A percentile compares a stretch with the other conserved stretches of the same genome.
Evolutionary conservation across 169 alveolate genomes (phyloP).

Genomic region (Plasmodium chabaudi): DNA sequence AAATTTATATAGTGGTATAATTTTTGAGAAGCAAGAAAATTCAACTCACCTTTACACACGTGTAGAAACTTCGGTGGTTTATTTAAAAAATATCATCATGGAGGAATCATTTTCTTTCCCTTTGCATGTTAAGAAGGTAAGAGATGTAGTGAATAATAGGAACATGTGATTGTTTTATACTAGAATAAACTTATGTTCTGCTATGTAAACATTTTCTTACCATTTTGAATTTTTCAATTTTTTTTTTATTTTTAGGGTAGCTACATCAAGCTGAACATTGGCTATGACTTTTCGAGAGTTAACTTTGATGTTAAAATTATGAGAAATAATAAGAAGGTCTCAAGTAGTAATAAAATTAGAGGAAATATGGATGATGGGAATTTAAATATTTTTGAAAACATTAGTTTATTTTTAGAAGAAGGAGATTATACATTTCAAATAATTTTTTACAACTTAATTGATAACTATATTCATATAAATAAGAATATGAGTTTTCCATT

Average conservation of each 20-base stretch:
- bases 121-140: constrained; percentile 26
- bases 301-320: constrained; percentile 23
- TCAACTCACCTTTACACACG: not conserved
- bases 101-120: constrained; percentile 37
- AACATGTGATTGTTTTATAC: not conserved
- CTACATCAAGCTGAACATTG: constrained; percentile 32
- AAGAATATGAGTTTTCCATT: constrained; percentile 23
- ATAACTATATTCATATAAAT: constrained; percentile 10
- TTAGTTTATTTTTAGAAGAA: constrained; percentile 48
- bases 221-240: not conserved
- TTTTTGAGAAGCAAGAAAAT: constrained; percentile 17
- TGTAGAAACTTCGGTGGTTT: constrained; percentile 8
- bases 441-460: constrained; percentile 5
- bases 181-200: not conserved
- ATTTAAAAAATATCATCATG: constrained; percentile 9
- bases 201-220: not conserved
- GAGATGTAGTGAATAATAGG: not conserved
- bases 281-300: constrained; percentile 25
- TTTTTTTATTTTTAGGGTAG: constrained; percentile 38
- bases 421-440: constrained; percentile 43
- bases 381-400: constrained; percentile 48
- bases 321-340: constrained; percentile 10
- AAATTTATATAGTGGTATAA: constrained; percentile 32
- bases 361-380: constrained; percentile 16
- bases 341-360: constrained; percentile 25